Base-by-base conservation (phyloP, 345 rosid genomes). In the Rhizophora apiculata region DNA sequence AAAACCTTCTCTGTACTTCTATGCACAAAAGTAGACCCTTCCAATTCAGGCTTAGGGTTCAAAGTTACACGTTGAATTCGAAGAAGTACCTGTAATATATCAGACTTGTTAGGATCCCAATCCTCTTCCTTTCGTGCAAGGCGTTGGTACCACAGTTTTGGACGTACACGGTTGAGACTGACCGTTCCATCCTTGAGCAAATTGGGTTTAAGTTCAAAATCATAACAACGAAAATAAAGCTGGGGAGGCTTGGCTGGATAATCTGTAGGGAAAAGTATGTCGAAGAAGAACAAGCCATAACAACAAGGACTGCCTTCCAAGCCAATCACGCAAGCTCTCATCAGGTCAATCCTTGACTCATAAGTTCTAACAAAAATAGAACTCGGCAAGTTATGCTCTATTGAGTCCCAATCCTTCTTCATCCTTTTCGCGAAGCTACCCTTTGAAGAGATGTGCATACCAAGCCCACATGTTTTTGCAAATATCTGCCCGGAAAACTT, bases 291-390 rank as follows among this genome's bases (percentile, higher is more conserved):
- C 13, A 69, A 34, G 21, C 62, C 49, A 63, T 64, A 62, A 7
- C 70, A 26, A 13, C 64, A 69, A 16, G 66, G 78, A 39, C 62
- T 69, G 18, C 66, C 74, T 59, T 75, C 70, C 32, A 64, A 59
- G 6, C 73, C 73, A 8, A 22, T 20, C 0, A 69, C 53, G n/a
- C 37, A 36, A 36, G 64, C 70, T 52, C 74, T 75, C 49, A 64
- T 59, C 19, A 64, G 62, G 60, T 75, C 70, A 51, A 52, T 26
- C 9, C 66, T 69, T 26, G 20, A 34, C 16, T 30, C 19, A 16
- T 52, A 64, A 52, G 31, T 37, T 32, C 43, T 69, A 1, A 75
- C 31, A 26, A 36, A 51, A 32, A 69, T 64, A 8, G 24, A 68
- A 69, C 15, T n/a, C 11, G 70, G 70, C 8, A 74, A 34, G 52